phyloP scores from a whole-genome alignment of 495 filamentous ascomycete species.

The Aspergillus wentii region DNA sequence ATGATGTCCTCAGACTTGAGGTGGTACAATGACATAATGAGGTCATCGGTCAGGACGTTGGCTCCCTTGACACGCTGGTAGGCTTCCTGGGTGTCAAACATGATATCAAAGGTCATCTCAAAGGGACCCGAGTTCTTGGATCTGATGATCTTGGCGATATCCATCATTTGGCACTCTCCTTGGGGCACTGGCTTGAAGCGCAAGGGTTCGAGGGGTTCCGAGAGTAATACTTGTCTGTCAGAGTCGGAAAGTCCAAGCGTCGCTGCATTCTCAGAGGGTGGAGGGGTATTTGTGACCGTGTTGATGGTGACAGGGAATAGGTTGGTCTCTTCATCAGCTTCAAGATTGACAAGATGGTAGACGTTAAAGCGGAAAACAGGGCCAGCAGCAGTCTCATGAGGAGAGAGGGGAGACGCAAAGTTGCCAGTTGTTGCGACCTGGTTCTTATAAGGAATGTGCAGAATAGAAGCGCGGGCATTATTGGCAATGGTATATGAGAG shows the following conservation, averaged over 20 bases:
- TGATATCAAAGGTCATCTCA: conserved; percentile 47
- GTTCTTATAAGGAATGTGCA: conserved; percentile 39
- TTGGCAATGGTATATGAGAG: no score
- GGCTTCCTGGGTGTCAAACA: conserved; percentile 43
- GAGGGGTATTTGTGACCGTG: no score
- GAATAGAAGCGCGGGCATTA: conserved; percentile 28
- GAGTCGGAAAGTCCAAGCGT: conserved; percentile 5
- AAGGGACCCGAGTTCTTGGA: conserved; percentile 49
- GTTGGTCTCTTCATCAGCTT: no score
- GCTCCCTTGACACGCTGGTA: no score
- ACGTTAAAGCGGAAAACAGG: conserved; percentile 37
- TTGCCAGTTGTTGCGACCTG: conserved; percentile 44
- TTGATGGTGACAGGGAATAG: no score
- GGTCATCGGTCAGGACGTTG: no score
- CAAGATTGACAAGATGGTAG: conserved; percentile 41
- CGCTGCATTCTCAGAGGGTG: no score
- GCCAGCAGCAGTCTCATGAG: conserved; percentile 30
- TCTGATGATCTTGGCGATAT: conserved; percentile 39
- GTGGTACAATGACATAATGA: no score
- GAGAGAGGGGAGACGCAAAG: conserved; percentile 34
- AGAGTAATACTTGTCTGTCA: not conserved
- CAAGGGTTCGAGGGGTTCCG: not conserved
- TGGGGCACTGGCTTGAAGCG: conserved; percentile 4
- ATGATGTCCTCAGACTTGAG: no score
- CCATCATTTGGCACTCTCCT: conserved; percentile 9